These are phyloP conservation scores for Carex parvula DNA, from an alignment of 176 grass and related monocot genomes.

Conservation along the genomic window DNA sequence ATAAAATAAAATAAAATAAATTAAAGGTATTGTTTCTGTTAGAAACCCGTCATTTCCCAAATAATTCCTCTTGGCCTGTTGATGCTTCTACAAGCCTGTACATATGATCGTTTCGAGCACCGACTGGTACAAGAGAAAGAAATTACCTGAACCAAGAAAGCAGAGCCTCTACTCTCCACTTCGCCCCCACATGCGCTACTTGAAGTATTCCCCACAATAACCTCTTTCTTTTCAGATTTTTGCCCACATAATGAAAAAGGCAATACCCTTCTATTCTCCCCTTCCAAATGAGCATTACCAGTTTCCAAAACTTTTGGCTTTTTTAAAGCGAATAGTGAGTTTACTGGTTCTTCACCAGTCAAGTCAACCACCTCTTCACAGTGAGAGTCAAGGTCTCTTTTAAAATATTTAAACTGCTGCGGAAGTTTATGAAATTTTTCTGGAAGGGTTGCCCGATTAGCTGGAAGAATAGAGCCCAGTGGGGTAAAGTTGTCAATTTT, in stretches of 20 bases:
- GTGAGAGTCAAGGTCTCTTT: constrained; percentile 31
- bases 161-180: constrained; percentile 45
- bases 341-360: constrained; percentile 22
- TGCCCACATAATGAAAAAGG: constrained; percentile 35
- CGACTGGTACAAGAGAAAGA: neutral
- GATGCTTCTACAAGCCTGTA: neutral
- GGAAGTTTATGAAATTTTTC: constrained; percentile 33
- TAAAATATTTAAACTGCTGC: constrained; percentile 30
- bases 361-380: constrained; percentile 49
- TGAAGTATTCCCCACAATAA: constrained; percentile 25
- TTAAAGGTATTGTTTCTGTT: neutral
- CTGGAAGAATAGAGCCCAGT: constrained; percentile 62
- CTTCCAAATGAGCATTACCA: constrained; percentile 10
- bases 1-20: constrained; percentile 10
- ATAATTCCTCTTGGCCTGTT: neutral
- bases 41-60: neutral
- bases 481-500: constrained; percentile 34
- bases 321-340: constrained; percentile 42
- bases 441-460: constrained; percentile 69
- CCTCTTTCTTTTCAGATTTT: constrained; percentile 39
- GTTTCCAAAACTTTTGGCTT: constrained; percentile 51
- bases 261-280: constrained; percentile 1
- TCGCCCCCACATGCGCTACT: constrained; percentile 30
- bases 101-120: neutral
- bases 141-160: constrained; percentile 73